Conservation (phyloP, 177 flowering plant genomes). For the Vitis hybrid region DNA sequence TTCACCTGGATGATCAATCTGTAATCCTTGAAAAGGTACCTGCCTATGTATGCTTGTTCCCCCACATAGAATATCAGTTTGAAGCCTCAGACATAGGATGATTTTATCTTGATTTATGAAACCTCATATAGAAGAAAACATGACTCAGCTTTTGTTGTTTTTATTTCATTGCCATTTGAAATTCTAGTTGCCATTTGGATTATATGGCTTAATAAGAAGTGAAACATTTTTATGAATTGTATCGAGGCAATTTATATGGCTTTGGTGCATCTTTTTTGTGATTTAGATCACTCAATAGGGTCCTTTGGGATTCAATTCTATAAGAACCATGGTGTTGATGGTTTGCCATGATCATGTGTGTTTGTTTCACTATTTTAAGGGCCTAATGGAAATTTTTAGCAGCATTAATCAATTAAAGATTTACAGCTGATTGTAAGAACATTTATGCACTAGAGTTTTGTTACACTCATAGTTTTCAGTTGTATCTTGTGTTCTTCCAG, state of each 20-base stretch:
- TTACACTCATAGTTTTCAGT: neutral
- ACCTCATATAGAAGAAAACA: no score
- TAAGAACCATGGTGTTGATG: neutral
- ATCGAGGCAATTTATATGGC: no score
- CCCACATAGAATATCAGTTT: neutral
- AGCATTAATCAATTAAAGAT: neutral
- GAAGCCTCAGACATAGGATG: neutral
- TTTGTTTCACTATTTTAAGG: neutral
- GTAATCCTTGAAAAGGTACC: constrained; percentile 72
- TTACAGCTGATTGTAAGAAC: neutral
- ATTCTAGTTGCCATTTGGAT: neutral
- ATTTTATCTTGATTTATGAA: neutral
- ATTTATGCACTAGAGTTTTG: neutral
- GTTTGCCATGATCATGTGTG: neutral
- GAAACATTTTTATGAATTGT: no score
- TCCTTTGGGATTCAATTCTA: neutral
- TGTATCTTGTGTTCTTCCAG: constrained; percentile 29
- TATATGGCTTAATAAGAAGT: neutral
- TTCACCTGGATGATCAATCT: constrained; percentile 70
- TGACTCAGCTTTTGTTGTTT: no score
- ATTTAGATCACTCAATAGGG: neutral
- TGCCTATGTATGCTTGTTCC: constrained; percentile 1
- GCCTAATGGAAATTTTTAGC: neutral
- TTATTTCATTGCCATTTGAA: no score
- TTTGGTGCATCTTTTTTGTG: neutral